A percentile compares a stretch with the other conserved stretches of the same genome.
Evolutionary conservation across 495 filamentous ascomycete species (phyloP).

Genomic region (Lasiosphaeria ovina): DNA sequence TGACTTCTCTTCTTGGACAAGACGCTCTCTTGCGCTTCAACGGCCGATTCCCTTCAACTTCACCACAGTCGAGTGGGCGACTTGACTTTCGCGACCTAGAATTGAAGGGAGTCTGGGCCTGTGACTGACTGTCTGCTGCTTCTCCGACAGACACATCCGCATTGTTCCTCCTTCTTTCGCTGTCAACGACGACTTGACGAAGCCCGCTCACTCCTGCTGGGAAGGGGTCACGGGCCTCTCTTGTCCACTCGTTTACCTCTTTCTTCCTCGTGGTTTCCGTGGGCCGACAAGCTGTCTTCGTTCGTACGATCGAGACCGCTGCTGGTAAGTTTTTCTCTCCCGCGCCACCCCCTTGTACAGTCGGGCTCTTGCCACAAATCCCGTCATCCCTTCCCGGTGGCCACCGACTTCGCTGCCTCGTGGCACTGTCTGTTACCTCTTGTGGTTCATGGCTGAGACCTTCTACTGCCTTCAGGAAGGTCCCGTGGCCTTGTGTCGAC

Average conservation of each 20-base stretch:
- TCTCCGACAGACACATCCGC: neutral
- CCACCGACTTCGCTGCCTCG: slow-evolving; percentile 7
- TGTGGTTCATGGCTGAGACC: neutral
- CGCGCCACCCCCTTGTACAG: neutral
- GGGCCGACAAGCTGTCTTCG: neutral
- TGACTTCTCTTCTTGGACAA: too few relatives aligned
- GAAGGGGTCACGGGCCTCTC: slow-evolving; percentile 6
- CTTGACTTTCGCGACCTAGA: too few relatives aligned
- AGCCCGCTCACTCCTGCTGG: slow-evolving; percentile 8
- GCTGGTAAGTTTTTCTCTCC: slow-evolving; percentile 13
- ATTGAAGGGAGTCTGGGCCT: too few relatives aligned
- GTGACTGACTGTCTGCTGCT: neutral
- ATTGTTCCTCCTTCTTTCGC: too few relatives aligned
- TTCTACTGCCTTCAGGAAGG: neutral
- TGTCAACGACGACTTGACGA: neutral
- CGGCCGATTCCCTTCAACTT: too few relatives aligned
- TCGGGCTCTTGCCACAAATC: slow-evolving; percentile 12
- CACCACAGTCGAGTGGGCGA: too few relatives aligned
- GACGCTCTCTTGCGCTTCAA: too few relatives aligned
- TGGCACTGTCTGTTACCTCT: slow-evolving; percentile 3
- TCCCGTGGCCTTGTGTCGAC: neutral
- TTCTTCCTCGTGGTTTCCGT: neutral
- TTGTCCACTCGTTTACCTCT: neutral
- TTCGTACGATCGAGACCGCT: neutral
- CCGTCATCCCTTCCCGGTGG: slow-evolving; percentile 16